Evolutionary conservation across 495 filamentous ascomycete species (phyloP).

Genomic region (Hypoxylon lienhwacheense): DNA sequence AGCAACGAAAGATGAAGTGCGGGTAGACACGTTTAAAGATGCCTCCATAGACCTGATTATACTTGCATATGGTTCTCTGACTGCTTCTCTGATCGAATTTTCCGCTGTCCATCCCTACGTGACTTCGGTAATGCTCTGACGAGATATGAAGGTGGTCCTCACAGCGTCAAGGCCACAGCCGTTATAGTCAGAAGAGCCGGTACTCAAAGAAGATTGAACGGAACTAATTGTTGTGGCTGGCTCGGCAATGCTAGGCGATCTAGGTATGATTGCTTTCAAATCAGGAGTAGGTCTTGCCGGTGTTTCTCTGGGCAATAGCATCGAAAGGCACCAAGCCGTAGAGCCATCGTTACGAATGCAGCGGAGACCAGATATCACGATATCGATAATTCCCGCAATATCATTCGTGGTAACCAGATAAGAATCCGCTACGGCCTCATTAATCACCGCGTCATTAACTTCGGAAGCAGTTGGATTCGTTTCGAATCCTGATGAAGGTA

Average conservation of each 20-base stretch:
- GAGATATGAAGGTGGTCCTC: conserved; percentile 36
- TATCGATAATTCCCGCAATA: conserved; percentile 33
- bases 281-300: conserved; percentile 20
- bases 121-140: conserved; percentile 38
- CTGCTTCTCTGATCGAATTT: not conserved
- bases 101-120: conserved; percentile 25
- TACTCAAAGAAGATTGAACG: conserved; percentile 29
- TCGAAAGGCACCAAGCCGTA: conserved; percentile 18
- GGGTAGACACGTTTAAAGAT: conserved; percentile 15
- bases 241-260: conserved; percentile 27
- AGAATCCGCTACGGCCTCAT: conserved; percentile 7
- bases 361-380: conserved; percentile 25
- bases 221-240: conserved; percentile 37
- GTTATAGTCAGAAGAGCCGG: conserved; percentile 1
- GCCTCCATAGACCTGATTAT: conserved; percentile 1
- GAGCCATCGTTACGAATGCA: conserved; percentile 7
- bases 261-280: conserved; percentile 22
- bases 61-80: conserved; percentile 1
- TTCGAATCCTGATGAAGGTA: not conserved
- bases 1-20: conserved; percentile 5
- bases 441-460: not conserved
- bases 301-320: conserved; percentile 23
- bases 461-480: not conserved
- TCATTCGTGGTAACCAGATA: conserved; percentile 30
- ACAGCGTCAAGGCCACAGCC: conserved; percentile 1